These are phyloP conservation scores for Apiotrichum siamense DNA, from an alignment of 1,284 basidiomycete species.

Conservation along the genomic window DNA sequence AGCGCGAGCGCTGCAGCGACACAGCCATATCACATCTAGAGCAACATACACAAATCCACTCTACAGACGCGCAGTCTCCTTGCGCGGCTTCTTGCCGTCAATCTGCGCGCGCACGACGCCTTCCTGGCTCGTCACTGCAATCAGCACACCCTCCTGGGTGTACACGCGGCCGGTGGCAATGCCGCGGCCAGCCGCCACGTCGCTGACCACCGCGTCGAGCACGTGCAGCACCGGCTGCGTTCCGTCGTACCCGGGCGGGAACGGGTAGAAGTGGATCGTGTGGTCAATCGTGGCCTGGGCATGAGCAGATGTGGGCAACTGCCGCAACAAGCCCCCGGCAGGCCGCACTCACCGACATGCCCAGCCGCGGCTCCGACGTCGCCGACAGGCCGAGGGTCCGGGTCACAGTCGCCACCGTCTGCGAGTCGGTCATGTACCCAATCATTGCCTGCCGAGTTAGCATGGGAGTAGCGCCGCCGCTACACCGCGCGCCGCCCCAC, in stretches of 20 bases:
- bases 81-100: slow-evolving; percentile 1
- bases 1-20: too few species aligned
- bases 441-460: slow-evolving; percentile 73
- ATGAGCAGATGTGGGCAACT: neutral
- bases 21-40: too few species aligned
- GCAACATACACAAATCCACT: neutral
- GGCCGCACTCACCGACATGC: slow-evolving; percentile 61
- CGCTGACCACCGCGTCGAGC: slow-evolving; percentile 61
- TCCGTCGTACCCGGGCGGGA: slow-evolving; percentile 66
- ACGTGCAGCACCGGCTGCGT: slow-evolving; percentile 75
- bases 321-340: too few species aligned
- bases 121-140: slow-evolving; percentile 77
- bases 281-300: slow-evolving; percentile 73
- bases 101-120: slow-evolving; percentile 53
- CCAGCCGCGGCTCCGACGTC: slow-evolving; percentile 46
- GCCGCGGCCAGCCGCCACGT: slow-evolving; percentile 59
- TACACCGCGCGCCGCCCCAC: too few species aligned
- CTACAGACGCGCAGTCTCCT: neutral
- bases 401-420: slow-evolving; percentile 63
- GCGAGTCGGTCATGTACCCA: slow-evolving; percentile 74
- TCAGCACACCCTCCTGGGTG: slow-evolving; percentile 60
- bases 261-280: slow-evolving; percentile 70
- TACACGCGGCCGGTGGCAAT: slow-evolving; percentile 73
- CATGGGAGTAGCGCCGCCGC: neutral
- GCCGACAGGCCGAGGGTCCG: slow-evolving; percentile 59